These are phyloP conservation scores for Trichophyton benhamiae DNA, from an alignment of 2,329 filamentous ascomycete species.

Conservation along the genomic window DNA sequence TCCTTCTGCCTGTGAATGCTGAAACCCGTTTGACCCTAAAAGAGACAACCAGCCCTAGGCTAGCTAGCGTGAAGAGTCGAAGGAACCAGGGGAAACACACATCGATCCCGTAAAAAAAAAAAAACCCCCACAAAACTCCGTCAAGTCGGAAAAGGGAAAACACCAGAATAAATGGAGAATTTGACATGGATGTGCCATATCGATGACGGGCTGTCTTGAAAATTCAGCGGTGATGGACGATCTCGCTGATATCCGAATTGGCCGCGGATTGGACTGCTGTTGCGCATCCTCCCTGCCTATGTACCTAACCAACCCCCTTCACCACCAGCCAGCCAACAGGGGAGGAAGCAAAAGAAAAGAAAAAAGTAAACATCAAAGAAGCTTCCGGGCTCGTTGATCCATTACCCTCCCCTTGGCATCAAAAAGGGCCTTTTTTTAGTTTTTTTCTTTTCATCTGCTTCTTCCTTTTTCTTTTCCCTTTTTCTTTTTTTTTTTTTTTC, in stretches of 20 bases:
- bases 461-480: too few species aligned
- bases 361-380: conserved; percentile 3
- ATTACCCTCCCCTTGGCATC: neutral
- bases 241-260: neutral
- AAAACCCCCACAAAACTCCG: neutral
- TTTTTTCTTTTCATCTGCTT: too few species aligned
- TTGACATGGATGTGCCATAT: neutral
- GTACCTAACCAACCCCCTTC: too few species aligned
- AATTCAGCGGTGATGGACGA: neutral
- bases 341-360: neutral
- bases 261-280: too few species aligned
- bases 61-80: too few species aligned
- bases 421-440: neutral
- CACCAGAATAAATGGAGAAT: neutral
- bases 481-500: too few species aligned
- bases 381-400: conserved; percentile 1
- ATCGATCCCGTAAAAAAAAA: neutral
- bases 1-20: neutral
- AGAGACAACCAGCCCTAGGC: neutral
- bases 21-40: neutral
- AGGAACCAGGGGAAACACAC: too few species aligned
- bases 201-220: neutral
- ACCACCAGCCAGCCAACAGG: neutral
- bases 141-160: conserved; percentile 1
- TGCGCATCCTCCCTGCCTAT: too few species aligned